Conservation (phyloP, 2,329 filamentous ascomycete genomes). For the Claviceps pusilla region DNA sequence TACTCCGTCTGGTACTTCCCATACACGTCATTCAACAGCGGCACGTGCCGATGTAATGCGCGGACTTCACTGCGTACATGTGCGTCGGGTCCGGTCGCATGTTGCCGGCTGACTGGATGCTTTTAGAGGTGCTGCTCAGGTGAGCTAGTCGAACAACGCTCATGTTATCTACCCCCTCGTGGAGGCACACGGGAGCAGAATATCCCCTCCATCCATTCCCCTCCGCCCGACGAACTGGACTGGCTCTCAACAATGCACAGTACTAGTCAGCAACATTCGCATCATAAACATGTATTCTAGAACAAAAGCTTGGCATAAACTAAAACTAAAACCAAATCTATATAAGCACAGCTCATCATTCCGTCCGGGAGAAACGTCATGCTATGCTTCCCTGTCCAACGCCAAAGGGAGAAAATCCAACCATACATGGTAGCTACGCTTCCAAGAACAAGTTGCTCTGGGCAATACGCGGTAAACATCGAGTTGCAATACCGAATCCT, state of each 20-base stretch:
- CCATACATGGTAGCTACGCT: neutral
- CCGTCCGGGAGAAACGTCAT: neutral
- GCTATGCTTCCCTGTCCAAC: neutral
- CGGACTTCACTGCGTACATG: too few relatives aligned
- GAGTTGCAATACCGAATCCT: neutral
- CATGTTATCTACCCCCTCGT: too few relatives aligned
- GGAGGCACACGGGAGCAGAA: too few relatives aligned
- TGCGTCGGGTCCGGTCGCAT: too few relatives aligned
- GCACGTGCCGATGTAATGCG: too few relatives aligned
- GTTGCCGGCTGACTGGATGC: too few relatives aligned
- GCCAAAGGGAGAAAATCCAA: neutral
- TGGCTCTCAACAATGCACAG: neutral
- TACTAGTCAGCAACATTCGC: neutral
- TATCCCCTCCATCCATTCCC: too few relatives aligned
- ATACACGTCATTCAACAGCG: too few relatives aligned
- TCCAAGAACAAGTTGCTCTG: neutral
- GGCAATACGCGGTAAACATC: neutral
- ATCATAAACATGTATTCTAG: neutral
- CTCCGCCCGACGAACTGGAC: neutral
- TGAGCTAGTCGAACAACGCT: too few relatives aligned
- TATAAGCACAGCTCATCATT: neutral
- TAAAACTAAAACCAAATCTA: neutral
- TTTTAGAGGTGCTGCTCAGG: too few relatives aligned
- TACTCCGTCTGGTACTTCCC: too few relatives aligned
- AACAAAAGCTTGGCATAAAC: neutral